Evolutionary conservation across 1,139 yeast species (phyloP), one percentile per base, ranked within the genome.

Genomic region (Yamadazyma jaroonii): DNA sequence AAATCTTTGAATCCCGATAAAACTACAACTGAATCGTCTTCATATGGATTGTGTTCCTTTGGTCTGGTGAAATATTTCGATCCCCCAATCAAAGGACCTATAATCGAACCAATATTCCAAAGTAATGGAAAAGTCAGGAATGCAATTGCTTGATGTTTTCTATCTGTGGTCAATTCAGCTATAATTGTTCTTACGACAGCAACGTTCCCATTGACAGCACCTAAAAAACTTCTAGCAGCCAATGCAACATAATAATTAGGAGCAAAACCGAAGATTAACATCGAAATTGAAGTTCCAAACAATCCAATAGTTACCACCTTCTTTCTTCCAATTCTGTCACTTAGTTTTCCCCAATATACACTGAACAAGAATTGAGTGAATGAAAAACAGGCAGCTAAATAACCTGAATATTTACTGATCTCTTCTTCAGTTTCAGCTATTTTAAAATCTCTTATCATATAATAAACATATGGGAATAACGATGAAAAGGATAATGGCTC

Each of bases 401-500:
- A 78, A 5, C 84, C 84, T 4, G 82, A 75, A 52, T 77, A 80
- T 36, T 67, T 64, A 2, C 82, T 69, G 26, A 79, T 72, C 24
- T 75, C 74, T 9, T 74, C 69, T 40, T 77, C 75, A 14, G 70
- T 69, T 24, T 69, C 65, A 2, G 78, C 72, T 22, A 77, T 62
- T 5, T 74, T 70, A 47, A 79, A 78, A 43, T 76, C 79, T 49
- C 77, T 59, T 25, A 81, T 78, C 81, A 80, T 77, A 55, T 77
- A 80, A 53, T 75, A 80, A 20, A 80, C 70, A 51, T 80, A 81
- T 3, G 86, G 85, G 54, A 80, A 79, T 25, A 78, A 53, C 3
- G 84, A 78, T 2, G 84, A 77, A 59, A 79, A 79, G 2, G 84
- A 75, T 25, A 81, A 66, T 1, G 86, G 85, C 50, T 80, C 86